Evolutionary conservation across 352 stramenopile genomes (phyloP).

Genomic region (Phytophthora megakarya): DNA sequence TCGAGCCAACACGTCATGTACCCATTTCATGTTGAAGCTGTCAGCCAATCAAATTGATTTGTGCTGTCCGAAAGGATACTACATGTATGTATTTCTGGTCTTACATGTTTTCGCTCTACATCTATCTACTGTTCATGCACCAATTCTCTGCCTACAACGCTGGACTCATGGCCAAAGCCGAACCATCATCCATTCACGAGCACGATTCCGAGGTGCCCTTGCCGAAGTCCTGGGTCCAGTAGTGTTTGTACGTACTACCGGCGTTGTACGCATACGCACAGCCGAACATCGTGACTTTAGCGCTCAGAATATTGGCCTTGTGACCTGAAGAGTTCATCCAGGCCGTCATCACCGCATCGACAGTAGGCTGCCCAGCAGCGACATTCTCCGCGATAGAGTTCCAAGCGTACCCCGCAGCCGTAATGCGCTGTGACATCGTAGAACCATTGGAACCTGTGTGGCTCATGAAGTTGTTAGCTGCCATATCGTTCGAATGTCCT

Average conservation of each 20-base stretch:
- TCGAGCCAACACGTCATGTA: slow-evolving; percentile 6
- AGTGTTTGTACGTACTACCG: slow-evolving; percentile 49
- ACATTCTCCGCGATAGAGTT: slow-evolving; percentile 51
- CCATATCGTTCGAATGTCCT: slow-evolving; percentile 45
- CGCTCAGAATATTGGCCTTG: slow-evolving; percentile 34
- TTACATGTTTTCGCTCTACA: neutral
- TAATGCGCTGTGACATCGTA: slow-evolving; percentile 42
- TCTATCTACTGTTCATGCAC: slow-evolving; percentile 8
- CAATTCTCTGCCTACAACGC: neutral
- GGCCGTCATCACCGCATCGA: slow-evolving; percentile 38
- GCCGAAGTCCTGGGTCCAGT: slow-evolving; percentile 69
- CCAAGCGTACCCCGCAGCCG: slow-evolving; percentile 42
- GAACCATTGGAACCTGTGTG: slow-evolving; percentile 49
- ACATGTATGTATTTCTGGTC: slow-evolving; percentile 5
- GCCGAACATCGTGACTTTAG: slow-evolving; percentile 39
- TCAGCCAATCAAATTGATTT: neutral
- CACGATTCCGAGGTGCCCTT: slow-evolving; percentile 29
- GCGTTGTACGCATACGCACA: slow-evolving; percentile 51
- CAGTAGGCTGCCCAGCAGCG: slow-evolving; percentile 41
- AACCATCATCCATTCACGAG: slow-evolving; percentile 6
- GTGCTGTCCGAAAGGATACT: slow-evolving; percentile 5
- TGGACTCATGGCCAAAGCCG: neutral
- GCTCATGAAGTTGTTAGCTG: slow-evolving; percentile 47
- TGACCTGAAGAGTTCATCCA: slow-evolving; percentile 45
- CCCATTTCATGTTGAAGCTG: slow-evolving; percentile 14